Base-by-base conservation (phyloP, 2,329 filamentous ascomycete genomes). In the Apiospora sp. region DNA sequence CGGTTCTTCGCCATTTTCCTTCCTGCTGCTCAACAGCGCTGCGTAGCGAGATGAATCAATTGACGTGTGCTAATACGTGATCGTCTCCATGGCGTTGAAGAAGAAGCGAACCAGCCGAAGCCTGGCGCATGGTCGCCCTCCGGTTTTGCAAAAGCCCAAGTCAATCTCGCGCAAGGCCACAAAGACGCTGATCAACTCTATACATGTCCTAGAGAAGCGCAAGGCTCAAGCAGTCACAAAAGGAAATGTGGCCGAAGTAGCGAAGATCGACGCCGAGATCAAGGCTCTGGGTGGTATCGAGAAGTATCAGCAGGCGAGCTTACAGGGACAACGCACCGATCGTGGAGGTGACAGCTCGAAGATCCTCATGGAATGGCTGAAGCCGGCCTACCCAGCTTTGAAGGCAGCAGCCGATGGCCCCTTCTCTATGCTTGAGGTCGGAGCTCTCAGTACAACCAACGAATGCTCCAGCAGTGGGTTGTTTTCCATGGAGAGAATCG, bases 361-460 rank as follows among this genome's bases (percentile, higher is more conserved):
- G 73, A 81, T 92, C 14, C 83, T 93, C 46, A 87, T 93, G 79
- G 86, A 91, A 73, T 93, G 91, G 91, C 83, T 93, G 8, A 80
- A 83, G 54, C 79, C 84, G 16, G 75, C 79, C 7, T 71, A 79
- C 43, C 79, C 78, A 64, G 75, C 54, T 12, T 75, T 79, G 16
- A 77, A 77, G 64, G 73, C 73, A 48, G 73, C 58, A 71, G 71
- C 71, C 43, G 71, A 61, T 24, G 67, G 51, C 71, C 75, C 79
- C 5, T 81, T 94, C 51, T 89, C 87, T 27, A 90, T 98, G 84
- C 90, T 99, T 8, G 96, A 99, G 82, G 91, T 99, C 69, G 96
- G 96, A 10, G 93, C 95, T 0, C 85, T 99, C 70, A 97, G 94
- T 76, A 93, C 91, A 3, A 88, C 89, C 51, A 99, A 99, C 81